These are phyloP conservation scores for Ogataea pilisensis DNA, from an alignment of 805 yeast genomes.

Conservation along the genomic window DNA sequence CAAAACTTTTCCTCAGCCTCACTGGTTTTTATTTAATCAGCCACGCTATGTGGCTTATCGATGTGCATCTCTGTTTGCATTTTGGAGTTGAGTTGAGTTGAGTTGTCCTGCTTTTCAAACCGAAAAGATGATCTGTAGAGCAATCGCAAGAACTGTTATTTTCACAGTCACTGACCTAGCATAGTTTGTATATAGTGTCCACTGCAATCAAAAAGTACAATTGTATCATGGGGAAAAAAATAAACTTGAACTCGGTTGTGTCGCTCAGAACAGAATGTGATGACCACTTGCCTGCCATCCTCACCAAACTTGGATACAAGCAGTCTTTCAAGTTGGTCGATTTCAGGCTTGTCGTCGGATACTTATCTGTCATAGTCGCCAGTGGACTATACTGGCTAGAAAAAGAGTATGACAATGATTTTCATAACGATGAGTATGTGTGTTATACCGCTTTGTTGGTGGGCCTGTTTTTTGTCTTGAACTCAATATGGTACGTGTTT, in stretches of 20 bases:
- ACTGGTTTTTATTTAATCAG: not conserved
- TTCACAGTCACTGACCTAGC: no score
- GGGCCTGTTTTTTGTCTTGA: conserved; percentile 34
- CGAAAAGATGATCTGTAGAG: no score
- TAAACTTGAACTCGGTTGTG: conserved; percentile 38
- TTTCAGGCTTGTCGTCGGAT: conserved; percentile 46
- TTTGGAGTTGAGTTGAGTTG: no score
- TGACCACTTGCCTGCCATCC: conserved; percentile 39
- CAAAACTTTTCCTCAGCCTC: not conserved
- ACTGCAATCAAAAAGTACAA: not conserved
- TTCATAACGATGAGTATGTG: conserved; percentile 35
- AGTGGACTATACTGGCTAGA: conserved; percentile 45
- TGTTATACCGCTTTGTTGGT: conserved; percentile 34
- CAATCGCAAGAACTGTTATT: no score
- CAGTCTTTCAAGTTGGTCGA: conserved; percentile 46
- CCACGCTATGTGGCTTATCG: not conserved
- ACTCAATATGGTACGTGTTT: conserved; percentile 34
- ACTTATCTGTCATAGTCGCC: conserved; percentile 41
- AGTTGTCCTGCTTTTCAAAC: no score
- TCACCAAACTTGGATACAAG: conserved; percentile 41
- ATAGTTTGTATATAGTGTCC: no score
- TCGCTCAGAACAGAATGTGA: conserved; percentile 48
- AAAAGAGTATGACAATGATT: conserved; percentile 40
- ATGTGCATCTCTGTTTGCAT: not conserved
- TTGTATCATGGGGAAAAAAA: conserved; percentile 21